A percentile compares a stretch with the other conserved stretches of the same genome.
These are phyloP conservation scores for Pulveroboletus sp. DNA, from an alignment of 768 basidiomycete species.

Conservation along the genomic window DNA sequence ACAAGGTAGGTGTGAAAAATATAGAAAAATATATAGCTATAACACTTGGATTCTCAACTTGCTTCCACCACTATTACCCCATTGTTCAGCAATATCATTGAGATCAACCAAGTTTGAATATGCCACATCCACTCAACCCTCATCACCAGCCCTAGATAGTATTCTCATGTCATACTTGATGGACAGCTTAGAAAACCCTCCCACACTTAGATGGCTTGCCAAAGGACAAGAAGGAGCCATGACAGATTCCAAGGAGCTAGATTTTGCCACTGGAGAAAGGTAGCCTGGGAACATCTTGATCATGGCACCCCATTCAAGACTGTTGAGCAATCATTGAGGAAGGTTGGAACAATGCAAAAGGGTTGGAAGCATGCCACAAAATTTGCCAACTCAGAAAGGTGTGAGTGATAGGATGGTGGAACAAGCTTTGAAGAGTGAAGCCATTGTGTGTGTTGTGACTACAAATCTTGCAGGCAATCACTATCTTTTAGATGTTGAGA, in stretches of 20 bases:
- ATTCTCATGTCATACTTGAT: neutral
- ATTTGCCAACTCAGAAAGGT: conserved; percentile 77
- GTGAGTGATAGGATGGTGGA: conserved; percentile 83
- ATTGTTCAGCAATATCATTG: conserved; percentile 47
- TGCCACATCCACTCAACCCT: conserved; percentile 44
- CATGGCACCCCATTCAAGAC: conserved; percentile 73
- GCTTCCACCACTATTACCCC: conserved; percentile 52
- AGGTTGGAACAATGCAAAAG: conserved; percentile 74
- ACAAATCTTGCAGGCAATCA: no score
- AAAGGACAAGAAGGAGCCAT: conserved; percentile 24
- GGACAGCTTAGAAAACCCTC: conserved; percentile 22
- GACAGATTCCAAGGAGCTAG: conserved; percentile 12
- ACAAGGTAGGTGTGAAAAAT: no score
- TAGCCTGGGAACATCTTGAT: conserved; percentile 63
- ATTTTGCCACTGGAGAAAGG: conserved; percentile 31
- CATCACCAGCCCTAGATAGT: conserved; percentile 5
- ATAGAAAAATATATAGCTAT: no score
- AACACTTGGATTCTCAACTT: conserved; percentile 44
- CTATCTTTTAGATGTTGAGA: no score
- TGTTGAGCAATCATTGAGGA: conserved; percentile 51
- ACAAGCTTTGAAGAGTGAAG: conserved; percentile 51
- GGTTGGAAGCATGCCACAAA: conserved; percentile 86
- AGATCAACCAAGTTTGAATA: conserved; percentile 68
- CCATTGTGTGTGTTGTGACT: neutral
- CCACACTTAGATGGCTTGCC: conserved; percentile 6